Percentiles rank a stretch among this genome's conserved stretches.
These are phyloP conservation scores for Jatropha podagrica DNA, from an alignment of 441 rosid genomes.

Conservation along the genomic window DNA sequence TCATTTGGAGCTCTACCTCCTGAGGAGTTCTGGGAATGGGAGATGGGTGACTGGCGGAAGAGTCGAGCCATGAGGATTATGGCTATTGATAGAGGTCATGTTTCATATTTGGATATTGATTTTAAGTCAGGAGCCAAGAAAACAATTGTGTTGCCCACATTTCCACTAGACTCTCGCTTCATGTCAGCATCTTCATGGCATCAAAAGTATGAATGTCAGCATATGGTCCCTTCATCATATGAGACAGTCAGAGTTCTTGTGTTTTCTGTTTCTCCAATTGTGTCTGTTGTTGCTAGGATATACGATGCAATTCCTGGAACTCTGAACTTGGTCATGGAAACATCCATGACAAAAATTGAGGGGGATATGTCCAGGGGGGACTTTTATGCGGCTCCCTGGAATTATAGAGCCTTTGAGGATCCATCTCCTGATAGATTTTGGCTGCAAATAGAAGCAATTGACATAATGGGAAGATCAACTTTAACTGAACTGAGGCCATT, in stretches of 20 bases:
- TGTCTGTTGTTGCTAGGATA: constrained; percentile 70
- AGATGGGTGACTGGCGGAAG: constrained; percentile 98
- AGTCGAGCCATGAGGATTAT: constrained; percentile 76
- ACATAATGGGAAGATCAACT: constrained; percentile 54
- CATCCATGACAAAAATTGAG: constrained; percentile 56
- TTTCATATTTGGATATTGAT: constrained; percentile 72
- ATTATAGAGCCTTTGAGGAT: constrained; percentile 82
- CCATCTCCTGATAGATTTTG: constrained; percentile 80
- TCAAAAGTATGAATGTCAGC: constrained; percentile 61
- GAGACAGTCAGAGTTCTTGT: constrained; percentile 82
- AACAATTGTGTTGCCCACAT: constrained; percentile 75
- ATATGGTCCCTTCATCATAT: constrained; percentile 65
- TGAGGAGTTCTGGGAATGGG: constrained; percentile 97
- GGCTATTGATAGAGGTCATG: constrained; percentile 87
- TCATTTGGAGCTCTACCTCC: constrained; percentile 51
- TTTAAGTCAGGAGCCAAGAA: constrained; percentile 54
- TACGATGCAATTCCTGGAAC: constrained; percentile 67
- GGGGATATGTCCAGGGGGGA: constrained; percentile 57
- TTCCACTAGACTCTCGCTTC: constrained; percentile 91
- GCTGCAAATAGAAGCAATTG: constrained; percentile 79
- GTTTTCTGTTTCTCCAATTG: constrained; percentile 64
- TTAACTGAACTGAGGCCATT: constrained; percentile 69
- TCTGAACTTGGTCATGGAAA: constrained; percentile 62
- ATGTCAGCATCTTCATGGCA: constrained; percentile 68
- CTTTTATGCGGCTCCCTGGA: constrained; percentile 77